These are phyloP conservation scores for Heterococcus sp. DNA, from an alignment of 108 stramenopile genomes.

Conservation along the genomic window DNA sequence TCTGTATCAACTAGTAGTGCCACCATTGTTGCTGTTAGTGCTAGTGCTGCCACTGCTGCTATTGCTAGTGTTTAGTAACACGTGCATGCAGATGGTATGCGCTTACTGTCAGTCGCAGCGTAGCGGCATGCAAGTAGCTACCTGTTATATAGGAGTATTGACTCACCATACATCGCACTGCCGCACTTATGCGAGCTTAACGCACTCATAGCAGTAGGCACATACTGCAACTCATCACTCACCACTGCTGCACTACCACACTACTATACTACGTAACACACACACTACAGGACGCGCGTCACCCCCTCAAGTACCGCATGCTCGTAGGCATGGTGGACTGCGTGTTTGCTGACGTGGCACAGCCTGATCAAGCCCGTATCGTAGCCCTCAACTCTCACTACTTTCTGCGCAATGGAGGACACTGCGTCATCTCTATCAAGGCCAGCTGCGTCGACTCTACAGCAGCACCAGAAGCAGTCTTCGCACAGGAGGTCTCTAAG, in stretches of 20 bases:
- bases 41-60: too few species aligned
- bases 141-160: too few species aligned
- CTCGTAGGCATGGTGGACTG: slow-evolving; percentile 95
- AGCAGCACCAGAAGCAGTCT: slow-evolving; percentile 97
- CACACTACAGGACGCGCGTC: slow-evolving; percentile 80
- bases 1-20: too few species aligned
- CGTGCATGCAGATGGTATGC: too few species aligned
- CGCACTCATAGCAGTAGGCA: neutral
- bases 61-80: too few species aligned
- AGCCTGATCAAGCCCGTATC: slow-evolving; percentile 99
- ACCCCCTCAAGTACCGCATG: slow-evolving; percentile 99
- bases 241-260: neutral
- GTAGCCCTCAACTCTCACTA: slow-evolving; percentile 98
- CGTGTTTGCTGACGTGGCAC: slow-evolving; percentile 98
- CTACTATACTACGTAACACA: neutral
- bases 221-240: neutral
- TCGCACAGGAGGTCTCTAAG: slow-evolving; percentile 75
- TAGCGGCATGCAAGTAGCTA: too few species aligned
- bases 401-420: slow-evolving; percentile 98
- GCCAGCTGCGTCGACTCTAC: slow-evolving; percentile 98
- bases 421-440: slow-evolving; percentile 99
- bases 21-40: too few species aligned
- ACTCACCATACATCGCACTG: too few species aligned
- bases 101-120: too few species aligned
- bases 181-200: too few species aligned